phyloP scores from a whole-genome alignment of 352 stramenopile genomes.

The Phytophthora pisi region DNA sequence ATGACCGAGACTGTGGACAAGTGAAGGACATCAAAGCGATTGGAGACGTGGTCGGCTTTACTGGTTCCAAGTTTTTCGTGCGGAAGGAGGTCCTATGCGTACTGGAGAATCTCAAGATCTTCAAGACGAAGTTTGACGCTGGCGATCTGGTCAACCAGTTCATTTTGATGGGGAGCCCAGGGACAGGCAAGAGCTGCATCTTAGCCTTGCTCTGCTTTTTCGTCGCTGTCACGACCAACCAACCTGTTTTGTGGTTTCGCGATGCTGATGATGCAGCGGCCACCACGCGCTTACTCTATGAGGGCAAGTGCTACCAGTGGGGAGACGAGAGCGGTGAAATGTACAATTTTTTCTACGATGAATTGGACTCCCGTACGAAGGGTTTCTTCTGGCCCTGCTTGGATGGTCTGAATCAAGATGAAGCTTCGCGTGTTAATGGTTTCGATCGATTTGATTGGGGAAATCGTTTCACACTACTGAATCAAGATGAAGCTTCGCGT shows the following conservation, averaged over 20 bases:
- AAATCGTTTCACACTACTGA: constrained; percentile 7
- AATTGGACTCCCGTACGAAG: not conserved
- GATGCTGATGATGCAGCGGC: not conserved
- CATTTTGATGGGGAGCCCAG: constrained; percentile 10
- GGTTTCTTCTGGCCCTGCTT: too few species aligned
- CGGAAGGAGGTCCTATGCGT: constrained; percentile 12
- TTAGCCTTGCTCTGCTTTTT: constrained; percentile 19
- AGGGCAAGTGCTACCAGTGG: constrained; percentile 14
- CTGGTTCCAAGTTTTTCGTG: constrained; percentile 6
- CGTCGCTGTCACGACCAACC: constrained; percentile 1
- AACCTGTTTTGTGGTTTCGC: constrained; percentile 11
- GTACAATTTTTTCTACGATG: not conserved
- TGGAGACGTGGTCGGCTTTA: constrained; percentile 1
- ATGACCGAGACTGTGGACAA: not conserved
- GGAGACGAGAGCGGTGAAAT: not conserved
- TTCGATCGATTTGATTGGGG: too few species aligned
- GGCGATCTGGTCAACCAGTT: constrained; percentile 4
- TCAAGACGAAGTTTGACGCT: not conserved
- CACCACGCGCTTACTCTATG: constrained; percentile 13
- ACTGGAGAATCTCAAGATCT: constrained; percentile 7
- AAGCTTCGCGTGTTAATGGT: too few species aligned
- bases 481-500: too few species aligned
- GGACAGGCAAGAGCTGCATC: constrained; percentile 17
- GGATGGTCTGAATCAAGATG: too few species aligned
- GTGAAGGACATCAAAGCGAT: constrained; percentile 4